A percentile compares a stretch with the other conserved stretches of the same genome.
Evolutionary conservation across 148 eudicot genomes (phyloP).

Genomic region (Pharnaceum exiguum): DNA sequence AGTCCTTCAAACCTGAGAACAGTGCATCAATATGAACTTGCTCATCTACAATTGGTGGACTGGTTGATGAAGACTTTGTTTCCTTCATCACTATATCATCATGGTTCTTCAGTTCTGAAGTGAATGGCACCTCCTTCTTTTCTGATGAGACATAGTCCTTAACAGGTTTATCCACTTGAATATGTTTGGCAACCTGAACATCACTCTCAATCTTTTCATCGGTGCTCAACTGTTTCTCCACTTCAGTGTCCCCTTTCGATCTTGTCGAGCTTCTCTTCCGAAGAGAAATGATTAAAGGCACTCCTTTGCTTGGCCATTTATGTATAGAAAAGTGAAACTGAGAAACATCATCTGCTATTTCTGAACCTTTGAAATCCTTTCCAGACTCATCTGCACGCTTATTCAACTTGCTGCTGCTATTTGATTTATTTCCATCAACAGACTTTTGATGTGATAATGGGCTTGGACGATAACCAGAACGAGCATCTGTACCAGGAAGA

Average conservation of each 20-base stretch:
- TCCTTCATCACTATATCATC: slow-evolving; percentile 10
- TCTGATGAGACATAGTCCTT: slow-evolving; percentile 9
- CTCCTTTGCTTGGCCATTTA: slow-evolving; percentile 76
- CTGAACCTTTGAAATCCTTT: slow-evolving; percentile 21
- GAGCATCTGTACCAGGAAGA: slow-evolving; percentile 9
- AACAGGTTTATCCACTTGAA: slow-evolving; percentile 6
- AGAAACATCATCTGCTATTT: slow-evolving; percentile 20
- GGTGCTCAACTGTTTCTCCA: slow-evolving; percentile 18
- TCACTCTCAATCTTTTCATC: slow-evolving; percentile 17
- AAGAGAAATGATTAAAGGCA: slow-evolving; percentile 44
- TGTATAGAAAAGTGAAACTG: slow-evolving; percentile 88
- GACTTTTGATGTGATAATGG: slow-evolving; percentile 40
- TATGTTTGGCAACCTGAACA: slow-evolving; percentile 5
- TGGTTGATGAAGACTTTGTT: slow-evolving; percentile 8
- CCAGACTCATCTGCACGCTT: slow-evolving; percentile 18
- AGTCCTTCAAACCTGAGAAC: slow-evolving; percentile 12
- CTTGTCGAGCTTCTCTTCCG: slow-evolving; percentile 28
- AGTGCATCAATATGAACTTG: slow-evolving; percentile 3
- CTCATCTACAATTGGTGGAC: neutral
- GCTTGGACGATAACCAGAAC: slow-evolving; percentile 28
- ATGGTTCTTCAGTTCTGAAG: slow-evolving; percentile 12
- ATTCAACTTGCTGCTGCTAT: slow-evolving; percentile 13
- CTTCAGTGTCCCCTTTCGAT: slow-evolving; percentile 28
- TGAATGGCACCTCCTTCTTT: slow-evolving; percentile 8
- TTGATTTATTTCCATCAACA: slow-evolving; percentile 12